Conservation (phyloP, 805 yeast genomes). For the Barnettozyma vustinii region DNA sequence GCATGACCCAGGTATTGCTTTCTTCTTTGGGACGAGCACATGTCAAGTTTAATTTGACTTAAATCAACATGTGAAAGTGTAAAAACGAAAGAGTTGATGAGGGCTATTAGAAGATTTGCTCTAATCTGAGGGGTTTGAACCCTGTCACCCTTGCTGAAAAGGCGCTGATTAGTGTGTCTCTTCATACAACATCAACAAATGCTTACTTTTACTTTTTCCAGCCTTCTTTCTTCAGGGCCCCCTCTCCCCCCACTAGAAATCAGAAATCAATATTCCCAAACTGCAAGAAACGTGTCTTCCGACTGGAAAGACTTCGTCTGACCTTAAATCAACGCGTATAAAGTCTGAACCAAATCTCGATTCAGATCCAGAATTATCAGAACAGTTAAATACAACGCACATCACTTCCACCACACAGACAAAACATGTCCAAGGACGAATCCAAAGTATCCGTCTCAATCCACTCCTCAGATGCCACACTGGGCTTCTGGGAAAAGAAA, state of each 20-base stretch:
- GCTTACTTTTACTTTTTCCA: too few species aligned
- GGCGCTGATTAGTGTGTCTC: too few species aligned
- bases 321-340: neutral
- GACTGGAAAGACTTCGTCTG: neutral
- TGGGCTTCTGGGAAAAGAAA: conserved; percentile 11
- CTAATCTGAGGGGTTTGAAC: neutral
- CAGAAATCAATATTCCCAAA: neutral
- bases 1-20: neutral
- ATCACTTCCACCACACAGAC: neutral
- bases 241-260: too few species aligned
- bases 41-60: neutral
- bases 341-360: neutral
- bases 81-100: too few species aligned
- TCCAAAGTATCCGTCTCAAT: neutral
- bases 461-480: conserved; percentile 1
- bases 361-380: neutral
- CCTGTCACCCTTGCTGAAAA: too few species aligned
- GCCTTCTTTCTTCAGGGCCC: too few species aligned
- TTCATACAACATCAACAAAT: too few species aligned
- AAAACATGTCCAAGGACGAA: neutral
- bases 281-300: neutral
- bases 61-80: neutral
- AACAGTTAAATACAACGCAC: neutral
- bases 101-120: neutral
- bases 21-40: neutral